Evolutionary conservation across 768 basidiomycete species (phyloP), one percentile per base, ranked within the genome.

Genomic region (Ramaria sp.): DNA sequence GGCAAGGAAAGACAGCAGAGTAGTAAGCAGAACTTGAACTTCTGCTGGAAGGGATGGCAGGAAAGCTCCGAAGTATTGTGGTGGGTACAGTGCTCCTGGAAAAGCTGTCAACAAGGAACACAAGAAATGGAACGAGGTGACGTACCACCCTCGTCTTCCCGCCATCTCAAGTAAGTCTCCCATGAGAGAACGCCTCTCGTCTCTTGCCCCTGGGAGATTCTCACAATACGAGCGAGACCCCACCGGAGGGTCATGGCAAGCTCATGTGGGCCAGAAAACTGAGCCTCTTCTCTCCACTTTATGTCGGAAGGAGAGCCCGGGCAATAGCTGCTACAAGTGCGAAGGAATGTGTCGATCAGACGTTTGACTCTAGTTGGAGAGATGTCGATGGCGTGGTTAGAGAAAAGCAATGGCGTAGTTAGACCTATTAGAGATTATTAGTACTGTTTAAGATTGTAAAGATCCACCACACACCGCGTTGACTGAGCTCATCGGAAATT

Each of bases 181-280:
- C 89, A 92, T 60, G 84, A 79, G 42, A 98, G 66, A 30, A 97
- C 71, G 4, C 96, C 96, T 13, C 90, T 79, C n/a, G 85, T 79
- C 46, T 86, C 84, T 60, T 81, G 75, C 1, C 84, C 85, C 33
- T 77, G 79, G 17, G 82, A 77, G 3, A 87, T 77, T 48, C 91
- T 71, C 37, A 90, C 78, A 47, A 91, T 80, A 24, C 93, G 74
- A 2, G 84, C 87, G 5, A 98, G 78, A 33, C 85, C 91, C 96
- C 96, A 99, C 22, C 94, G 83, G 33, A 98, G 74, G 63, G 86
- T 81, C 85, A 94, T 93, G 4, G 86, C 92, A 13, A 98, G 74
- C 64, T 96, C 90, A 59, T 94, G 85, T 11, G 90, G 85, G 4
- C 82, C 84, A 0, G 91, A 88, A 64, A 95, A 89, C 34, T 74